Base-by-base conservation (phyloP, 108 stramenopile genomes). In the Bacterosira constricta region DNA sequence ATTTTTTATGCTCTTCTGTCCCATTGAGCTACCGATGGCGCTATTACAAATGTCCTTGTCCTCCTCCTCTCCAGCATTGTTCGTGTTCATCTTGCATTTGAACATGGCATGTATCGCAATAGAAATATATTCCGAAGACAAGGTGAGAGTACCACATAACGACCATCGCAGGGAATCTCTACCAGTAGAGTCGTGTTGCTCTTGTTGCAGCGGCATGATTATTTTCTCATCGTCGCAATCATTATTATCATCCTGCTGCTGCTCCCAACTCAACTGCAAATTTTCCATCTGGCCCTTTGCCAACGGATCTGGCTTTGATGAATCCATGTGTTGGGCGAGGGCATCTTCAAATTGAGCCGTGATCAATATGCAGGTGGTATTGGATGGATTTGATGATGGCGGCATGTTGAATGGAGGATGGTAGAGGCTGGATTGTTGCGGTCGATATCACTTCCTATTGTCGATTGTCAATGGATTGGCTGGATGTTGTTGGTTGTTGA, bases 301-400 rank as follows among this genome's bases (percentile, higher is more conserved):
- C 42, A 88, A 38, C 10, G 83, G 82, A 80, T 92, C 91, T 6
- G 87, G 87, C 46, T 88, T 89, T 55, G 79, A 64, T 45, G 81
- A 77, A 55, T 89, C 86, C 29, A 91, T 53, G 61, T 84, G 77
- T n/a, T 39, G 17, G 12, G 38, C 35, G 35, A 91, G 38, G 12
- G 90, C 83, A 18, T 58, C 25, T 27, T 46, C 17, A 52, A 87
- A 90, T 27, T 66, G 71, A n/a, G 37, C 11, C n/a, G 76, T 57
- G 54, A 62, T 53, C 47, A 49, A n/a, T n/a, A n/a, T n/a, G n/a
- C n/a, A n/a, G n/a, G n/a, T n/a, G n/a, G n/a, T n/a, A n/a, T n/a
- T n/a, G n/a, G n/a, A n/a, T n/a, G n/a, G n/a, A n/a, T n/a, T n/a
- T n/a, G n/a, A n/a, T n/a, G n/a, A n/a, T n/a, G n/a, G n/a, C n/a